Conservation (phyloP, 441 rosid genomes). For the Oxalis stricta region DNA sequence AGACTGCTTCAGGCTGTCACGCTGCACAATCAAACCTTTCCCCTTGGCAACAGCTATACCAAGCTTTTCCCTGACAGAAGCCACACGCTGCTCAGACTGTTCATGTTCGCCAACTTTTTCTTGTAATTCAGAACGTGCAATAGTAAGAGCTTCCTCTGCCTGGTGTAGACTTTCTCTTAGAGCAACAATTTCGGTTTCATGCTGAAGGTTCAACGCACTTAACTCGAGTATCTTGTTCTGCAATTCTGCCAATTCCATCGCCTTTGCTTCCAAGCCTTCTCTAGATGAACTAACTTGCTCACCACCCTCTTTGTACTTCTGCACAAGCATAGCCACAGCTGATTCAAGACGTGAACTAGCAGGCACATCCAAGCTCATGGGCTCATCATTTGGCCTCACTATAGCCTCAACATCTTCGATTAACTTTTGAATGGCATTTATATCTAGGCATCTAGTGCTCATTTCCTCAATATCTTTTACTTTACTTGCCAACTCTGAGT, state of each 20-base stretch:
- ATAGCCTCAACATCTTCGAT: slow-evolving; percentile 46
- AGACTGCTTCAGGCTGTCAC: slow-evolving; percentile 74
- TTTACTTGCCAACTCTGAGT: slow-evolving; percentile 37
- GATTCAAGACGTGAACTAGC: slow-evolving; percentile 45
- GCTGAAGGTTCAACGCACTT: slow-evolving; percentile 44
- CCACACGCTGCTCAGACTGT: slow-evolving; percentile 82
- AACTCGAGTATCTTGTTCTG: slow-evolving; percentile 37
- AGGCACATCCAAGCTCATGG: slow-evolving; percentile 21
- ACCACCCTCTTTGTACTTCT: slow-evolving; percentile 33
- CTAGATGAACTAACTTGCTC: slow-evolving; percentile 26
- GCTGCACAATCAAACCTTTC: slow-evolving; percentile 83
- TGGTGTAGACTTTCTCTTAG: slow-evolving; percentile 43
- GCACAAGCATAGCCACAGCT: slow-evolving; percentile 54
- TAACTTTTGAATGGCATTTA: slow-evolving; percentile 40
- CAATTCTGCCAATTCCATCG: slow-evolving; percentile 34
- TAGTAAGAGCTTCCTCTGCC: slow-evolving; percentile 48
- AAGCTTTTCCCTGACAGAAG: slow-evolving; percentile 89
- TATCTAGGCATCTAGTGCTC: slow-evolving; percentile 33
- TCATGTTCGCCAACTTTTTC: slow-evolving; percentile 63
- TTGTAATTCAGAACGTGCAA: slow-evolving; percentile 37
- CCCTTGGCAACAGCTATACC: slow-evolving; percentile 98
- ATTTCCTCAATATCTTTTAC: slow-evolving; percentile 48
- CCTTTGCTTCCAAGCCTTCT: slow-evolving; percentile 40
- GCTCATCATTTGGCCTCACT: slow-evolving; percentile 35
- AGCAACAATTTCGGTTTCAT: slow-evolving; percentile 40